Conservation (phyloP, 2,329 filamentous ascomycete species). For the Fusarium anthophilum region DNA sequence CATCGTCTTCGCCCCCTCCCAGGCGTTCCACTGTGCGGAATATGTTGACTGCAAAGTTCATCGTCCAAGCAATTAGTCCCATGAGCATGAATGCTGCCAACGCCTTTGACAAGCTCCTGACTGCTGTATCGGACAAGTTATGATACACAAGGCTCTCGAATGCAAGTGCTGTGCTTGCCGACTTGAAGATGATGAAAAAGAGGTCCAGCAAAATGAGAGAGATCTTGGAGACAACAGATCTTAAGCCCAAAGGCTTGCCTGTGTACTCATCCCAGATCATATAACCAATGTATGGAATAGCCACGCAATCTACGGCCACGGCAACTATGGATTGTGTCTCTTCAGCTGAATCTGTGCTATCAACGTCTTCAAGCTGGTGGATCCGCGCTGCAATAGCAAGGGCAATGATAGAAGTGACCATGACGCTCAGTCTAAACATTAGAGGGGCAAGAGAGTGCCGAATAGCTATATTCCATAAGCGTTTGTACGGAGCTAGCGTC, state of each 20-base stretch:
- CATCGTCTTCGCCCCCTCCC: constrained; percentile 61
- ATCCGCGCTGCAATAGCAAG: constrained; percentile 82
- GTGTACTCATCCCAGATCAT: constrained; percentile 98
- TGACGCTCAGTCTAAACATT: constrained; percentile 81
- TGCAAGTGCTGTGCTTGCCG: constrained; percentile 88
- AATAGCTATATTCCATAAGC: constrained; percentile 74
- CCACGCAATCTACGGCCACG: constrained; percentile 86
- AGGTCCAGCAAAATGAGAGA: constrained; percentile 90
- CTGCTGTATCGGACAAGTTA: constrained; percentile 47
- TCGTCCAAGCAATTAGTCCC: constrained; percentile 87
- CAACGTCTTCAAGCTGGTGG: constrained; percentile 65
- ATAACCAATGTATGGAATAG: constrained; percentile 89
- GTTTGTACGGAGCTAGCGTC: constrained; percentile 56
- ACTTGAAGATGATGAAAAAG: constrained; percentile 97
- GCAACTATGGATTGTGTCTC: constrained; percentile 86
- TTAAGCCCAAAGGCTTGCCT: constrained; percentile 88
- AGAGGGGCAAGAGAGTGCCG: constrained; percentile 87
- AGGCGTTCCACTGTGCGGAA: constrained; percentile 73
- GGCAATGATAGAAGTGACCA: constrained; percentile 83
- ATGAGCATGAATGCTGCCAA: constrained; percentile 82
- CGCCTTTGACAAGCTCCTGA: constrained; percentile 69
- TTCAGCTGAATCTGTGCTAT: constrained; percentile 58
- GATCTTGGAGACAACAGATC: constrained; percentile 85
- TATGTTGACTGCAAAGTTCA: constrained; percentile 88
- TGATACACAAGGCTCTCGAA: constrained; percentile 81